Evolutionary conservation across 371 early-diverging fungal genomes (phyloP).

Genomic region (Circinella umbellata): DNA sequence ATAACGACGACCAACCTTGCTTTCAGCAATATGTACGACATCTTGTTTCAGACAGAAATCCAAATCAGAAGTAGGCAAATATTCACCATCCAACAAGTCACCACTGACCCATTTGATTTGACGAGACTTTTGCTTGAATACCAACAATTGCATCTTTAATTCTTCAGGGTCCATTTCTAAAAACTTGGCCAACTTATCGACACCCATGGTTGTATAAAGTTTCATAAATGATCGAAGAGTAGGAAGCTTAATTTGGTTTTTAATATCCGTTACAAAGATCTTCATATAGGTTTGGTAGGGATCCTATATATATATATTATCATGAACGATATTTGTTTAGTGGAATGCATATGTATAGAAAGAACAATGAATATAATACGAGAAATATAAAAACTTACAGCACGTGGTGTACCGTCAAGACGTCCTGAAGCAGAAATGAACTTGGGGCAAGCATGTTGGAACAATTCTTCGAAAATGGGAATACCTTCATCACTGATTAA

Average conservation of each 20-base stretch:
- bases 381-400: constrained; percentile 26
- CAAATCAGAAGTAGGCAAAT: constrained; percentile 80
- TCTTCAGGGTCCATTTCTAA: constrained; percentile 84
- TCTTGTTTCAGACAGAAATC: constrained; percentile 93
- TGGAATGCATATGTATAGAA: background rate
- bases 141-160: constrained; percentile 81
- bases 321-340: background rate
- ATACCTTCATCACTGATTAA: constrained; percentile 77
- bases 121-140: constrained; percentile 91
- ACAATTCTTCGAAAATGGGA: constrained; percentile 85
- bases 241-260: constrained; percentile 84
- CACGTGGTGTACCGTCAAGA: constrained; percentile 54
- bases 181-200: constrained; percentile 89
- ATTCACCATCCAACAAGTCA: constrained; percentile 82
- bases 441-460: constrained; percentile 91
- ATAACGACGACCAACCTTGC: constrained; percentile 89
- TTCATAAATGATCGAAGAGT: constrained; percentile 92
- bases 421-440: constrained; percentile 87
- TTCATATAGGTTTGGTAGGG: constrained; percentile 80
- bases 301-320: constrained; percentile 42
- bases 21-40: constrained; percentile 93
- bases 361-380: no score
- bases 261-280: constrained; percentile 85
- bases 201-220: constrained; percentile 90
- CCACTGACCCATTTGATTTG: constrained; percentile 83